phyloP scores from a whole-genome alignment of 2,329 filamentous ascomycete genomes.

The Aspergillus ustus region DNA sequence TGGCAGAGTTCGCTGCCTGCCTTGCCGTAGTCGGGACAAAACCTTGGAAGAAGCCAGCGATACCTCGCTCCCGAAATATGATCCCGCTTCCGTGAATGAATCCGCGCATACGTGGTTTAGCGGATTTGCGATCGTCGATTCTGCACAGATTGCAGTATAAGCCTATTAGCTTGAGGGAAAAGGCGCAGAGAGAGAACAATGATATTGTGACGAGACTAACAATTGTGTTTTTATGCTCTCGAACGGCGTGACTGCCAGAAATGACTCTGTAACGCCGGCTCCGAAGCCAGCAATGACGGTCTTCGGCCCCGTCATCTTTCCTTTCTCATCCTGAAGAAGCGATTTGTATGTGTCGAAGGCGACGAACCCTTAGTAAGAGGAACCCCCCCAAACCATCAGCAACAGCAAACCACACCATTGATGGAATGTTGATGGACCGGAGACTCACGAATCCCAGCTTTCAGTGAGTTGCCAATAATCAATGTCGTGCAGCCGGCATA shows the following conservation, averaged over 20 bases:
- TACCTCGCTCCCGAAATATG: slow-evolving; percentile 84
- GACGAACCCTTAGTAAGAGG: slow-evolving; percentile 71
- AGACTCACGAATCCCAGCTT: slow-evolving; percentile 85
- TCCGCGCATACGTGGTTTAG: slow-evolving; percentile 83
- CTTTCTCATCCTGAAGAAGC: slow-evolving; percentile 78
- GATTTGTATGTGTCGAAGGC: slow-evolving; percentile 95
- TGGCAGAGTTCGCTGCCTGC: slow-evolving; percentile 92
- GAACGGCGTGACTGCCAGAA: slow-evolving; percentile 92
- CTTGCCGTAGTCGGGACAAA: slow-evolving; percentile 93
- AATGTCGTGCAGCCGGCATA: slow-evolving; percentile 97
- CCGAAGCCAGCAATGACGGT: slow-evolving; percentile 94
- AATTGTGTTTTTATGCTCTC: slow-evolving; percentile 98
- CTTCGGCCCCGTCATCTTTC: slow-evolving; percentile 85
- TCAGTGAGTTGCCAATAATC: slow-evolving; percentile 95
- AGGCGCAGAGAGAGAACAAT: background rate
- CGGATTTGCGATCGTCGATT: slow-evolving; percentile 90
- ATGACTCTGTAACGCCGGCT: slow-evolving; percentile 89
- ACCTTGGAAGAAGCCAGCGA: slow-evolving; percentile 94
- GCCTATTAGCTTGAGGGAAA: slow-evolving; percentile 5
- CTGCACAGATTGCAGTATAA: slow-evolving; percentile 47
- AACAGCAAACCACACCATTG: background rate
- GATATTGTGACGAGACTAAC: slow-evolving; percentile 47
- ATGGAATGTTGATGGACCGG: background rate
- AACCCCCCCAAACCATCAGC: background rate
- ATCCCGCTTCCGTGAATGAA: slow-evolving; percentile 89